phyloP scores from a whole-genome alignment of 768 basidiomycete genomes.

The Cystobasidium ongulense region DNA sequence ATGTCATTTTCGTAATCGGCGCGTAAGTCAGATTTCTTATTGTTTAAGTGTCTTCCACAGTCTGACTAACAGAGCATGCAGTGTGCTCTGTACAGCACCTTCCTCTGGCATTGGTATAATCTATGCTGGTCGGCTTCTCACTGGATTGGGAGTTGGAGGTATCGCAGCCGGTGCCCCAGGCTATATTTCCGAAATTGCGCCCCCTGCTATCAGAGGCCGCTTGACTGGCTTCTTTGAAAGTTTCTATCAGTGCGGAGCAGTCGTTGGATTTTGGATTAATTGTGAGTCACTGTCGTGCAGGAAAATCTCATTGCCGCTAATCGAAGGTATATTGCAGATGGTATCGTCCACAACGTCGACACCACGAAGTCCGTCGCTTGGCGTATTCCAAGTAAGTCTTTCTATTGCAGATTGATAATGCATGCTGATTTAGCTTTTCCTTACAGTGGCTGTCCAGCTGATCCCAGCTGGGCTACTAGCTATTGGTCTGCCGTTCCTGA shows the following conservation, averaged over 20 bases:
- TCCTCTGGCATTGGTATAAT: not conserved
- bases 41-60: too few relatives aligned
- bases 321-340: not conserved
- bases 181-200: constrained; percentile 46
- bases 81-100: not conserved
- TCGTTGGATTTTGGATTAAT: constrained; percentile 47
- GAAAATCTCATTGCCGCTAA: not conserved
- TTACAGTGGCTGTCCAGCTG: not conserved
- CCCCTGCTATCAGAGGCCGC: constrained; percentile 43
- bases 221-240: constrained; percentile 52
- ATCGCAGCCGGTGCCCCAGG: not conserved
- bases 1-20: not conserved
- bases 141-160: not conserved
- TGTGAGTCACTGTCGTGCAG: constrained; percentile 32
- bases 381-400: constrained; percentile 42
- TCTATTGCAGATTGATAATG: constrained; percentile 35
- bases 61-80: not conserved
- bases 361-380: constrained; percentile 41
- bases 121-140: constrained; percentile 1
- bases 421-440: not conserved
- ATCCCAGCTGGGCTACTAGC: not conserved
- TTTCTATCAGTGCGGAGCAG: constrained; percentile 52
- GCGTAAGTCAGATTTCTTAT: not conserved
- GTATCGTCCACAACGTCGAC: constrained; percentile 5
- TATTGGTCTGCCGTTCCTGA: not conserved